Percentiles rank a stretch among this genome's conserved stretches.
Evolutionary conservation across 1,284 basidiomycete species (phyloP).

Genomic region (Sporisorium sorghi): DNA sequence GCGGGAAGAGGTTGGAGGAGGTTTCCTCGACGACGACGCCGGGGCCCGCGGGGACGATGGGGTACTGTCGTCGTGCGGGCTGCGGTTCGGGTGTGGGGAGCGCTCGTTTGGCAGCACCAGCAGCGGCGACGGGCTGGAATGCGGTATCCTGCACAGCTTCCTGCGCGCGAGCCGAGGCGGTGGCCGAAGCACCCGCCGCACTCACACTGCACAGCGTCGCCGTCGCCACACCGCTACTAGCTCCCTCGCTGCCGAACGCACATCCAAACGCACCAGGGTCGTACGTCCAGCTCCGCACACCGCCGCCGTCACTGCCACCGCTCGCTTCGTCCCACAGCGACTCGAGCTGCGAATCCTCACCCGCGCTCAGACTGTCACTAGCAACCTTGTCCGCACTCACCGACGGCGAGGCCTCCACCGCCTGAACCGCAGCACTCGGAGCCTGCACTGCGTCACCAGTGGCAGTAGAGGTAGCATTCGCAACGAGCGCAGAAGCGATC

Average conservation of each 20-base stretch:
- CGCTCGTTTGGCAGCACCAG: slow-evolving; percentile 4
- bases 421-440: slow-evolving; percentile 8
- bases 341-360: slow-evolving; percentile 15
- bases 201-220: slow-evolving; percentile 37
- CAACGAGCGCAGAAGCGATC: slow-evolving; percentile 2
- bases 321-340: slow-evolving; percentile 3
- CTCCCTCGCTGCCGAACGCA: slow-evolving; percentile 8
- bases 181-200: slow-evolving; percentile 10
- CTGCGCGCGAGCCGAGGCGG: neutral
- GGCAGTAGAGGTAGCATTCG: slow-evolving; percentile 1
- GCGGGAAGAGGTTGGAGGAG: slow-evolving; percentile 37
- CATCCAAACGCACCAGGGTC: slow-evolving; percentile 47
- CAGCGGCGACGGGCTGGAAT: slow-evolving; percentile 15
- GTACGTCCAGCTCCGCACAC: slow-evolving; percentile 34
- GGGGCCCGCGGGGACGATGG: neutral
- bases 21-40: neutral
- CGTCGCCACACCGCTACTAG: slow-evolving; percentile 4
- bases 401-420: slow-evolving; percentile 18
- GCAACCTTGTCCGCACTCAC: slow-evolving; percentile 24
- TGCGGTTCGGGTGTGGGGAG: slow-evolving; percentile 21
- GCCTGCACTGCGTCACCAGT: neutral
- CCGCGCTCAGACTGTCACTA: slow-evolving; percentile 14
- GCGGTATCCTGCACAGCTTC: neutral
- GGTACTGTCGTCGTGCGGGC: slow-evolving; percentile 18
- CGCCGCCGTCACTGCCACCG: neutral